Evolutionary conservation across 257 asterid species (phyloP).

Genomic region (Datura wrightii): DNA sequence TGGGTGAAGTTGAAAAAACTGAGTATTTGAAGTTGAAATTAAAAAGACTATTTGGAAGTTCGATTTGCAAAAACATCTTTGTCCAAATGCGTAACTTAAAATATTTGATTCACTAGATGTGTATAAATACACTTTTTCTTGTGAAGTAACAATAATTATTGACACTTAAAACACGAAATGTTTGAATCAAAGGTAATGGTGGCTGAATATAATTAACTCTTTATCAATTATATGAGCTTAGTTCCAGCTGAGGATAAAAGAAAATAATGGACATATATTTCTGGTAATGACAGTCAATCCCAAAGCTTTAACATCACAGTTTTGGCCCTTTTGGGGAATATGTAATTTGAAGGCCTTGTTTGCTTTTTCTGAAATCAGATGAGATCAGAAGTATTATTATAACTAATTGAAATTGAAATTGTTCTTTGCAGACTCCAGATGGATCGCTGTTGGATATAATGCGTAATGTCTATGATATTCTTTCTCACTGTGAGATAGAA

Average conservation of each 20-base stretch:
- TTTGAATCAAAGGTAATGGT: slow-evolving; percentile 10
- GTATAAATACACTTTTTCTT: background rate
- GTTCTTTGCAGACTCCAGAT: slow-evolving; percentile 91
- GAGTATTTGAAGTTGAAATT: slow-evolving; percentile 2
- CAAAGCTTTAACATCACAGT: slow-evolving; percentile 5
- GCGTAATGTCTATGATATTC: slow-evolving; percentile 97
- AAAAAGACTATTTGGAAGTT: background rate
- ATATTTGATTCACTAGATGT: slow-evolving; percentile 10
- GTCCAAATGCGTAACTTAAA: background rate
- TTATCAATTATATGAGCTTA: background rate
- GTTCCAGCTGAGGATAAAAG: background rate
- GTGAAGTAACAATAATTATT: slow-evolving; percentile 14
- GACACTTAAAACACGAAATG: background rate
- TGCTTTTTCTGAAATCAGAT: background rate
- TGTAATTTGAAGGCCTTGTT: background rate
- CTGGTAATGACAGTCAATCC: background rate
- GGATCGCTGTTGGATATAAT: slow-evolving; percentile 91
- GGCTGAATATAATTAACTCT: background rate
- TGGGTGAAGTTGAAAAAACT: background rate
- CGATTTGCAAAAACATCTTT: background rate
- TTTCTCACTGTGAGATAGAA: slow-evolving; percentile 75
- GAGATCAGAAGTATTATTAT: slow-evolving; percentile 16
- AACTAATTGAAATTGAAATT: slow-evolving; percentile 32
- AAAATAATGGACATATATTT: slow-evolving; percentile 12
- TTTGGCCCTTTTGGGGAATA: background rate